Percentiles rank a stretch among this genome's conserved stretches.
Evolutionary conservation across 1,284 basidiomycete species (phyloP).

Genomic region (Pyrrhoderma noxium): DNA sequence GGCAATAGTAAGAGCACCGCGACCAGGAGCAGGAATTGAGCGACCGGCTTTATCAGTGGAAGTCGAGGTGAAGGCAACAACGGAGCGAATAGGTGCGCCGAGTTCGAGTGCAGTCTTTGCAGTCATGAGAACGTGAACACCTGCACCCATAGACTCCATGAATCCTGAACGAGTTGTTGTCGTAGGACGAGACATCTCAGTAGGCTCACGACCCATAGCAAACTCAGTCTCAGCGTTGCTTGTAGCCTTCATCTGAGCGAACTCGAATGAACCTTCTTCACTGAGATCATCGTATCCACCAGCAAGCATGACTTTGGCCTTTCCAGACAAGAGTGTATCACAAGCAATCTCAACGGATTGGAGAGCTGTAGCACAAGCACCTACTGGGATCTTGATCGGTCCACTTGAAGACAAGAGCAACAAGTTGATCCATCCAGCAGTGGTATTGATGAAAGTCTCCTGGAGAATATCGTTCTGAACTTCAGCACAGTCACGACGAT

Average conservation of each 20-base stretch:
- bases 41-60: constrained; percentile 96
- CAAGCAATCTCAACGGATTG: constrained; percentile 98
- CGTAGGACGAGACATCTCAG: constrained; percentile 96
- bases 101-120: constrained; percentile 94
- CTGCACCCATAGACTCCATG: constrained; percentile 97
- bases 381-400: constrained; percentile 98
- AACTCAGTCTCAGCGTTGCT: constrained; percentile 95
- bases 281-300: constrained; percentile 98
- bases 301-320: constrained; percentile 98
- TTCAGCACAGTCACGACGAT: constrained; percentile 93
- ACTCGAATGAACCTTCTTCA: constrained; percentile 95
- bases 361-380: constrained; percentile 95
- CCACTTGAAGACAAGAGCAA: constrained; percentile 91
- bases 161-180: constrained; percentile 94
- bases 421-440: constrained; percentile 96
- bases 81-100: constrained; percentile 88
- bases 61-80: constrained; percentile 94
- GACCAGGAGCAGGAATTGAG: constrained; percentile 89
- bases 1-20: constrained; percentile 82
- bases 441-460: constrained; percentile 98
- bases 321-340: constrained; percentile 89
- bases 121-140: constrained; percentile 95
- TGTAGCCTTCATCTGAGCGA: constrained; percentile 99
- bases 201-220: constrained; percentile 97
- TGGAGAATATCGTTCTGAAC: constrained; percentile 98